A percentile compares a stretch with the other conserved stretches of the same genome.
phyloP scores from a whole-genome alignment of 306 rosid genomes.

The Cucurbita maxima region DNA sequence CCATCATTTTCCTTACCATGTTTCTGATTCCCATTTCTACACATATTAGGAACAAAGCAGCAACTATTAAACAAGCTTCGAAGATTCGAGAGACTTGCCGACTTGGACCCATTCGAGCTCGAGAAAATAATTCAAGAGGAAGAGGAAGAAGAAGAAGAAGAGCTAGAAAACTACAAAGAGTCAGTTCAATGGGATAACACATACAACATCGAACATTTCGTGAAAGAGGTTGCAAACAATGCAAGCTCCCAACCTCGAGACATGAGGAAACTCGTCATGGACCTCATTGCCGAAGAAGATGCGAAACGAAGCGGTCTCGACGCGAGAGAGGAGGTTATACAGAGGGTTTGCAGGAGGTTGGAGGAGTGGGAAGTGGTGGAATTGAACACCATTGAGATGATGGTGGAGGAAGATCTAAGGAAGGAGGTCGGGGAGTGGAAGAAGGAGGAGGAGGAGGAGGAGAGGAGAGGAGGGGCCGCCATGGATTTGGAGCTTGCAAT shows the following conservation, averaged over 20 bases:
- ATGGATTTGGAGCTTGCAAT: conserved; percentile 49
- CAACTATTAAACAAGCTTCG: conserved; percentile 59
- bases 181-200: conserved; percentile 10
- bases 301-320: conserved; percentile 5
- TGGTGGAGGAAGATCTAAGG: conserved; percentile 70
- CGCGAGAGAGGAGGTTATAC: conserved; percentile 23
- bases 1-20: not conserved
- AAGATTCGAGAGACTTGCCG: conserved; percentile 77
- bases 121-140: conserved; percentile 55
- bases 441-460: conserved; percentile 23
- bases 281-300: conserved; percentile 59
- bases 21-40: not conserved
- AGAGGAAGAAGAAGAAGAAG: conserved; percentile 15
- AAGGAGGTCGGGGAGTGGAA: conserved; percentile 50
- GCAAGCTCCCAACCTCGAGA: conserved; percentile 23
- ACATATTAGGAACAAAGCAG: conserved; percentile 56
- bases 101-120: conserved; percentile 64
- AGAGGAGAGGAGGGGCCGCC: conserved; percentile 29
- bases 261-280: conserved; percentile 38
- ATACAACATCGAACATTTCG: conserved; percentile 11
- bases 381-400: conserved; percentile 86
- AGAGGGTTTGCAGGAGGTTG: conserved; percentile 43
- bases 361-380: conserved; percentile 69
- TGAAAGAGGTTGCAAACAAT: conserved; percentile 22
- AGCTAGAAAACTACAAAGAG: not conserved